These are phyloP conservation scores for Cystofilobasidium ferigula DNA, from an alignment of 768 basidiomycete species.

Conservation along the genomic window DNA sequence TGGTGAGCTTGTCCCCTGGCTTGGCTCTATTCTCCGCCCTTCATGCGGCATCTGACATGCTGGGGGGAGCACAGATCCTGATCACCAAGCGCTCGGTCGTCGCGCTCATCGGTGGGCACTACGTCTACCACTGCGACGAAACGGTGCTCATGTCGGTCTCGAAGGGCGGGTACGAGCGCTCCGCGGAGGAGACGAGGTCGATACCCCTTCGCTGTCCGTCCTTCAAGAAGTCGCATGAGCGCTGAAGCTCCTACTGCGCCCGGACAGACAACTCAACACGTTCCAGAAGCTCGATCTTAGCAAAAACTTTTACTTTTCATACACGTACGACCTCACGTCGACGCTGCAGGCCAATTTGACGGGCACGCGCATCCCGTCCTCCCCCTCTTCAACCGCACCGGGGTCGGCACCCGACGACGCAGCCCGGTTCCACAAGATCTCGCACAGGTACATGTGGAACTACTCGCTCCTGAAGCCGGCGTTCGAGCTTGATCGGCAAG, in stretches of 20 bases:
- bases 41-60: background rate
- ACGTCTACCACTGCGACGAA: slow-evolving; percentile 81
- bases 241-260: too few relatives aligned
- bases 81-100: slow-evolving; percentile 84
- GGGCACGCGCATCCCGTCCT: slow-evolving; percentile 36
- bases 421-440: slow-evolving; percentile 48
- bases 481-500: slow-evolving; percentile 44
- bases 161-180: slow-evolving; percentile 48
- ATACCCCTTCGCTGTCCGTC: background rate
- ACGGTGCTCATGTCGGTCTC: slow-evolving; percentile 62
- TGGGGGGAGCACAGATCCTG: slow-evolving; percentile 42
- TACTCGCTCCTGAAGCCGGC: slow-evolving; percentile 67
- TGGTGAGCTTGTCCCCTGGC: too few relatives aligned
- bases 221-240: background rate
- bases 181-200: slow-evolving; percentile 66
- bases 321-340: slow-evolving; percentile 95
- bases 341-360: slow-evolving; percentile 86
- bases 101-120: slow-evolving; percentile 58
- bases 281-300: slow-evolving; percentile 96
- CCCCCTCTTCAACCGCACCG: too few relatives aligned
- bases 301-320: slow-evolving; percentile 97
- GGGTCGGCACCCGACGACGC: background rate
- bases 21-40: too few relatives aligned
- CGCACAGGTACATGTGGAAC: slow-evolving; percentile 83
- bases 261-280: slow-evolving; percentile 56